These are phyloP conservation scores for Pyrenophora graminea DNA, from an alignment of 2,329 filamentous ascomycete genomes.

Conservation along the genomic window DNA sequence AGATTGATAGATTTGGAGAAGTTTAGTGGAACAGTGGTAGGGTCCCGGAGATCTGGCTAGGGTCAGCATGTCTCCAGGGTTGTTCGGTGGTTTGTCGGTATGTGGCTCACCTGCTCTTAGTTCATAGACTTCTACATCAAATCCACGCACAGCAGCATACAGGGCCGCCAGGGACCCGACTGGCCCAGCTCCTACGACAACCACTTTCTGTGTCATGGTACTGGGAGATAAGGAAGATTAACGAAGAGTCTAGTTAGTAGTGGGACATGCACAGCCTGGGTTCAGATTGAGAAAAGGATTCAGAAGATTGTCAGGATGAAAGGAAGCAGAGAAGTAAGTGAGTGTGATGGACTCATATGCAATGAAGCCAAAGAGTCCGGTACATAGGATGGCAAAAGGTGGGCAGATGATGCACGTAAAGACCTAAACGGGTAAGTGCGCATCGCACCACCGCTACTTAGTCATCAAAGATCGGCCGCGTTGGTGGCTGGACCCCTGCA, in stretches of 20 bases:
- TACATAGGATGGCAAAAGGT: conserved; percentile 9
- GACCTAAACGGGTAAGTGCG: conserved; percentile 25
- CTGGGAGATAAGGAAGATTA: background rate
- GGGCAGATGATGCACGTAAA: conserved; percentile 21
- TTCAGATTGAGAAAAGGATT: background rate
- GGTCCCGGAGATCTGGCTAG: conserved; percentile 77
- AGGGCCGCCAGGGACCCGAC: conserved; percentile 90
- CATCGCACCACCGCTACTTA: conserved; percentile 15
- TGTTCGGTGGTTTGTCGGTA: background rate
- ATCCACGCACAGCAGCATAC: conserved; percentile 86
- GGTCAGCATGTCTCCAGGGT: conserved; percentile 1
- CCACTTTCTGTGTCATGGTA: conserved; percentile 64
- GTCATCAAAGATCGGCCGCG: conserved; percentile 26
- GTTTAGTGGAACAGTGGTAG: conserved; percentile 81
- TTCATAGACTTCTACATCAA: conserved; percentile 93
- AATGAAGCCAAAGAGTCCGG: conserved; percentile 8
- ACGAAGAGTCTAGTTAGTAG: background rate
- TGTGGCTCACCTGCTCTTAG: conserved; percentile 75
- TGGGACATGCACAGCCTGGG: background rate
- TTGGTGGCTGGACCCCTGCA: conserved; percentile 21
- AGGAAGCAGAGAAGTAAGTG: background rate
- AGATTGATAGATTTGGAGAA: conserved; percentile 99
- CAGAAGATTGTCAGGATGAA: background rate
- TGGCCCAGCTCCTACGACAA: conserved; percentile 89
- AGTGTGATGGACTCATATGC: conserved; percentile 5